Conservation (phyloP, 768 basidiomycete genomes). For the Lentinula edodes region DNA sequence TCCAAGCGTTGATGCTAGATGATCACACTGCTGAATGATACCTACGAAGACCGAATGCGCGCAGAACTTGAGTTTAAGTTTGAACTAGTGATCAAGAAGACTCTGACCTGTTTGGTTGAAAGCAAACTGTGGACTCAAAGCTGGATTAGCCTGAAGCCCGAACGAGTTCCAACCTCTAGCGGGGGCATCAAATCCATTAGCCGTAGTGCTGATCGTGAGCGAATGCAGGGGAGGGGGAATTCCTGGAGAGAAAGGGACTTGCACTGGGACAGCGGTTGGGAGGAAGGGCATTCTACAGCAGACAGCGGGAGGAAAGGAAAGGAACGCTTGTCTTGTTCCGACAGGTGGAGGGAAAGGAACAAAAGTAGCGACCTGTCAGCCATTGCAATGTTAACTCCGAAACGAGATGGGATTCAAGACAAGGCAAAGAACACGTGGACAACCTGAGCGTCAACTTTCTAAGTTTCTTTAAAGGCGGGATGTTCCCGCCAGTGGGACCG, state of each 20-base stretch:
- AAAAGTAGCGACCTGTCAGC: neutral
- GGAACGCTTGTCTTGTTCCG: neutral
- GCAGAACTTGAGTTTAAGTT: neutral
- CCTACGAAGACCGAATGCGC: neutral
- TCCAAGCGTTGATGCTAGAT: slow-evolving; percentile 5
- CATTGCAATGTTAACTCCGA: neutral
- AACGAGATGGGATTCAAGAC: neutral
- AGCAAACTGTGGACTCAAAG: neutral
- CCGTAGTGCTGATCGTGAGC: slow-evolving; percentile 2
- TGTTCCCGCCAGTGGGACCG: too few species aligned
- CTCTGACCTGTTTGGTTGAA: slow-evolving; percentile 2
- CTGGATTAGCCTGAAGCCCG: slow-evolving; percentile 7
- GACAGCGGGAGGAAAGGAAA: neutral
- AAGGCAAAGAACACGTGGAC: too few species aligned
- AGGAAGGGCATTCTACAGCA: neutral
- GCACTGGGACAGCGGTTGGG: neutral
- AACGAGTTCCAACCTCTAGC: slow-evolving; percentile 9
- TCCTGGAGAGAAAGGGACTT: neutral
- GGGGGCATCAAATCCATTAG: slow-evolving; percentile 5
- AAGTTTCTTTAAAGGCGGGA: too few species aligned
- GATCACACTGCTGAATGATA: slow-evolving; percentile 5
- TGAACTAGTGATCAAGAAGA: neutral
- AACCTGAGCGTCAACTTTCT: too few species aligned
- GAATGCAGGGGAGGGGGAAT: slow-evolving; percentile 2
- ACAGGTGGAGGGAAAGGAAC: neutral